phyloP scores from a whole-genome alignment of 2,329 filamentous ascomycete genomes.

The Bipolaris bicolor region DNA sequence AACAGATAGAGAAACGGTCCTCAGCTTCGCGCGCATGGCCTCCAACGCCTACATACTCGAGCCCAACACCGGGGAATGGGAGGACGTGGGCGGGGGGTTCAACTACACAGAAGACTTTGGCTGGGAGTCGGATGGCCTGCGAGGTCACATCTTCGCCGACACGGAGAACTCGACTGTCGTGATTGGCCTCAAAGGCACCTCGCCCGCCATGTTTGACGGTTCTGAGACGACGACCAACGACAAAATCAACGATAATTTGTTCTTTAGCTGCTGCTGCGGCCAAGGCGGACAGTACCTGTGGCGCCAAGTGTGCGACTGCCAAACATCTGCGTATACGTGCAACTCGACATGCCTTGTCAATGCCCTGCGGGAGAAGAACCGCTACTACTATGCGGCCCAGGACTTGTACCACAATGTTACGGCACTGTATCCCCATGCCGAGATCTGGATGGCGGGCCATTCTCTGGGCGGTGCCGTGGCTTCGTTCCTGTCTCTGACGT shows the following conservation, averaged over 20 bases:
- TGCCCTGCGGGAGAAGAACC: constrained; percentile 79
- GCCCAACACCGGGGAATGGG: constrained; percentile 77
- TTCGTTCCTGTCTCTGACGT: constrained; percentile 88
- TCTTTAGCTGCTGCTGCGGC: constrained; percentile 96
- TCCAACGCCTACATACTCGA: constrained; percentile 85
- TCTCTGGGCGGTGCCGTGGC: constrained; percentile 89
- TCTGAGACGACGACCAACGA: constrained; percentile 96
- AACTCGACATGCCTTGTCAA: constrained; percentile 87
- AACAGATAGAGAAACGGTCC: constrained; percentile 81
- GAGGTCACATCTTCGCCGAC: constrained; percentile 92
- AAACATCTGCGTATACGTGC: constrained; percentile 83
- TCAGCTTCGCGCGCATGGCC: constrained; percentile 86
- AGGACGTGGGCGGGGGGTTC: constrained; percentile 71
- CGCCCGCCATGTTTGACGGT: constrained; percentile 89
- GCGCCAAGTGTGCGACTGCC: constrained; percentile 92
- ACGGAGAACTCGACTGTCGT: constrained; percentile 84
- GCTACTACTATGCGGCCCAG: constrained; percentile 87
- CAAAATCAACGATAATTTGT: constrained; percentile 96
- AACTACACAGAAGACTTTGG: constrained; percentile 91
- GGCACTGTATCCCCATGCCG: constrained; percentile 80
- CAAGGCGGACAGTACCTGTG: constrained; percentile 90
- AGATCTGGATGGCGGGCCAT: constrained; percentile 90
- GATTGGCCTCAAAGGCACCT: constrained; percentile 91
- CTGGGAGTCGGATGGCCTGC: constrained; percentile 86
- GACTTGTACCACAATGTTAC: constrained; percentile 94